Percentiles rank a stretch among this genome's conserved stretches.
Conservation (phyloP, 164 flowering plant genomes). For the Magnolia kwangsiensis region DNA sequence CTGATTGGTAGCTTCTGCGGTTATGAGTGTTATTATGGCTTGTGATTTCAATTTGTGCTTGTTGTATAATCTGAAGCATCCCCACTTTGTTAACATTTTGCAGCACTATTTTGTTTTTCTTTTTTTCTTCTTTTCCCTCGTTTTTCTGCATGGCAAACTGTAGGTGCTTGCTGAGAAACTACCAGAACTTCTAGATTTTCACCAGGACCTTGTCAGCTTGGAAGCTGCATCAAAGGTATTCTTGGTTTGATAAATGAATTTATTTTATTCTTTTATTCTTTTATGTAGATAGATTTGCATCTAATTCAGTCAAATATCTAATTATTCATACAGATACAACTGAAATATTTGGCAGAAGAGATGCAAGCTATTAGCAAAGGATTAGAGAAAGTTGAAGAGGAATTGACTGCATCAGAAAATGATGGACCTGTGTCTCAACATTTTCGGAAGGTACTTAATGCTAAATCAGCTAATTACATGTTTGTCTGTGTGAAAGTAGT, state of each 20-base stretch:
- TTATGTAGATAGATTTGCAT: not conserved
- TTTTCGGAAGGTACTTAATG: constrained; percentile 57
- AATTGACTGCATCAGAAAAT: constrained; percentile 73
- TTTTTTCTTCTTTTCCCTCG: not conserved
- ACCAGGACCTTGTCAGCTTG: constrained; percentile 72
- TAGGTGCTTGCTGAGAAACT: constrained; percentile 86
- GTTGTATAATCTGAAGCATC: too few relatives aligned
- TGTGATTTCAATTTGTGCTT: too few relatives aligned
- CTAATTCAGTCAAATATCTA: constrained; percentile 2
- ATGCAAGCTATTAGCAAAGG: constrained; percentile 99
- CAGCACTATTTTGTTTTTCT: not conserved
- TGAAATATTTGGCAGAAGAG: constrained; percentile 93
- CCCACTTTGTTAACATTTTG: not conserved
- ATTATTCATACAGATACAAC: constrained; percentile 64
- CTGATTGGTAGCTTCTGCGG: too few relatives aligned
- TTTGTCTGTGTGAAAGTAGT: not conserved
- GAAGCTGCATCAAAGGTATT: constrained; percentile 85
- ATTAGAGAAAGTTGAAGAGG: constrained; percentile 90
- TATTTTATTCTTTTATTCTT: not conserved
- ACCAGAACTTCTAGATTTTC: constrained; percentile 86
- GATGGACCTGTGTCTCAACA: constrained; percentile 80
- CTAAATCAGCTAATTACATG: not conserved
- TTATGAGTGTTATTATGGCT: too few relatives aligned
- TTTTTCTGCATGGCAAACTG: constrained; percentile 14
- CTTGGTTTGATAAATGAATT: not conserved